These are phyloP conservation scores for Apiotrichum gracile DNA, from an alignment of 1,284 basidiomycete species.

Conservation along the genomic window DNA sequence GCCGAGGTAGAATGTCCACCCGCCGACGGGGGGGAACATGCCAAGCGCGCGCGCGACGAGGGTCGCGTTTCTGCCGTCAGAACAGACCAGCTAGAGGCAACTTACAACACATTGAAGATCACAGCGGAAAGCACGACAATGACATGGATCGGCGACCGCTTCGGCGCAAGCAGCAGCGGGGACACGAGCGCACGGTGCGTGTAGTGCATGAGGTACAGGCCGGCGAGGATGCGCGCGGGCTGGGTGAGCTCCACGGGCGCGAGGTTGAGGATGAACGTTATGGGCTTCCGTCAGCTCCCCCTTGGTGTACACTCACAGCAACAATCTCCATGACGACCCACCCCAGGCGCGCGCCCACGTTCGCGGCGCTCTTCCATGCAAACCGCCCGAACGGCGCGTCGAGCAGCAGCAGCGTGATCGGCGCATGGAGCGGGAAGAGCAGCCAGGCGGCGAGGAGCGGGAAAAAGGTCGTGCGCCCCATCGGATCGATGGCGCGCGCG, in stretches of 20 bases:
- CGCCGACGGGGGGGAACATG: constrained; percentile 24
- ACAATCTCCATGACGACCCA: constrained; percentile 84
- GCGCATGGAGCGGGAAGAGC: constrained; percentile 46
- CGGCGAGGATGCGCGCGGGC: not conserved
- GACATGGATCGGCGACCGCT: constrained; percentile 69
- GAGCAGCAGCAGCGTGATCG: constrained; percentile 47
- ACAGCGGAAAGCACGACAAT: constrained; percentile 57
- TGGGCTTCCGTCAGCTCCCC: constrained; percentile 43
- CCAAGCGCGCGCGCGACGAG: constrained; percentile 23
- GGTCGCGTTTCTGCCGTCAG: constrained; percentile 26
- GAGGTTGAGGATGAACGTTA: constrained; percentile 45
- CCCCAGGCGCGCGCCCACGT: constrained; percentile 53
- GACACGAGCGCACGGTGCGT: constrained; percentile 73
- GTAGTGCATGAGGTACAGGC: constrained; percentile 71
- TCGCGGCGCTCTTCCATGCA: constrained; percentile 49
- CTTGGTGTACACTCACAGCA: constrained; percentile 52
- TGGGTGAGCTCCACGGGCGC: constrained; percentile 1
- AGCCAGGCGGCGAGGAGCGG: constrained; percentile 40
- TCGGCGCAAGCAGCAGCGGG: constrained; percentile 69
- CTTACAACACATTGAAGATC: constrained; percentile 69
- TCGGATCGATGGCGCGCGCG: too few relatives aligned
- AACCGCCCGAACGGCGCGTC: constrained; percentile 77
- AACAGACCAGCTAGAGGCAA: constrained; percentile 47
- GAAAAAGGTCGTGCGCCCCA: constrained; percentile 18
- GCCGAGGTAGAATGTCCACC: constrained; percentile 58